phyloP scores from a whole-genome alignment of 306 rosid genomes.

The Ormosia semicastrata region DNA sequence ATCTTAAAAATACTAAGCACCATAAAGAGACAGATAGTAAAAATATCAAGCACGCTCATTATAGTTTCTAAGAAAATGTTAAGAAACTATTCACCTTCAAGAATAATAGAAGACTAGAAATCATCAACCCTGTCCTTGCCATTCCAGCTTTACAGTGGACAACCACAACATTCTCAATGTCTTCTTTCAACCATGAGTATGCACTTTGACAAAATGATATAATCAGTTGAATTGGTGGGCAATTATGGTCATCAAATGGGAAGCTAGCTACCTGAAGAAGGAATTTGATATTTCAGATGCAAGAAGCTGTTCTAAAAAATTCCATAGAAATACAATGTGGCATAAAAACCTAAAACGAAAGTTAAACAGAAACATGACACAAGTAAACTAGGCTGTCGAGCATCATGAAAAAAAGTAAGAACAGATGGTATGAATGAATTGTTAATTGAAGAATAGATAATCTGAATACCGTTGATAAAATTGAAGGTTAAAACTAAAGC shows the following conservation, averaged over 20 bases:
- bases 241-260: slow-evolving; percentile 96
- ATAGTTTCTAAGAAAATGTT: slow-evolving; percentile 9
- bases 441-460: slow-evolving; percentile 18
- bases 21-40: neutral
- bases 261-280: slow-evolving; percentile 83
- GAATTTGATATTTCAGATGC: slow-evolving; percentile 31
- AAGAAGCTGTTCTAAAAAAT: slow-evolving; percentile 13
- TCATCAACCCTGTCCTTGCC: slow-evolving; percentile 99
- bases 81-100: slow-evolving; percentile 58
- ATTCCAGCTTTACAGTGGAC: slow-evolving; percentile 99
- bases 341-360: neutral
- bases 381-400: neutral
- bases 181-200: slow-evolving; percentile 95
- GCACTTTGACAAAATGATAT: slow-evolving; percentile 94
- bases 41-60: slow-evolving; percentile 18
- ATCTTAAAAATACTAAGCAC: slow-evolving; percentile 13
- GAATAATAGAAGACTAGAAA: slow-evolving; percentile 91
- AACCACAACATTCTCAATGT: slow-evolving; percentile 94
- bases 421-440: slow-evolving; percentile 5
- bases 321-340: slow-evolving; percentile 8
- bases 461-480: neutral
- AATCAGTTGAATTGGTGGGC: slow-evolving; percentile 86
- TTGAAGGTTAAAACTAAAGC: slow-evolving; percentile 5
- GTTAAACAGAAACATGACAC: slow-evolving; percentile 4
- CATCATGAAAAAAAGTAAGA: slow-evolving; percentile 5